Percentiles rank a stretch among this genome's conserved stretches.
Conservation (phyloP, 805 yeast species). For the Saturnispora diversa region DNA sequence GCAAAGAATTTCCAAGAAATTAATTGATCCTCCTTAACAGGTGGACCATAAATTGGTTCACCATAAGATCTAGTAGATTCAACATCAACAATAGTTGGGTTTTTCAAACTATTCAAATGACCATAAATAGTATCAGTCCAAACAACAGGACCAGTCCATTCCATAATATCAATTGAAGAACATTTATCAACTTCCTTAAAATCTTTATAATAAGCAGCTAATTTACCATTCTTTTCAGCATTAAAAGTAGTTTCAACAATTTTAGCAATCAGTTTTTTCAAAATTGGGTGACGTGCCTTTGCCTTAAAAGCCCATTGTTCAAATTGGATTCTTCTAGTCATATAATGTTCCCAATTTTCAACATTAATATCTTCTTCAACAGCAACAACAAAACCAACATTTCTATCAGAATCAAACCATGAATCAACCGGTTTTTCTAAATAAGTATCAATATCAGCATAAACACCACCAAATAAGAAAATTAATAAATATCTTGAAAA, state of each 20-base stretch:
- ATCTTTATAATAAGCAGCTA: conserved; percentile 31
- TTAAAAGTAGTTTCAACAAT: conserved; percentile 45
- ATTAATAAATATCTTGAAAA: conserved; percentile 49
- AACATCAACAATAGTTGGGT: conserved; percentile 30
- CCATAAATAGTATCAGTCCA: conserved; percentile 70
- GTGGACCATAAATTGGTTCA: conserved; percentile 29
- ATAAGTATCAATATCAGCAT: conserved; percentile 53
- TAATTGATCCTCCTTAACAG: conserved; percentile 20
- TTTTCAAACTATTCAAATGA: conserved; percentile 43
- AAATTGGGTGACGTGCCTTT: conserved; percentile 53
- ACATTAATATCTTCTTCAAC: conserved; percentile 48
- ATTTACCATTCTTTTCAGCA: conserved; percentile 29
- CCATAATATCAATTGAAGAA: conserved; percentile 43
- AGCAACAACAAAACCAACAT: conserved; percentile 47
- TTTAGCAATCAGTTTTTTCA: conserved; percentile 44
- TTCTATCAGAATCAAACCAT: conserved; percentile 50
- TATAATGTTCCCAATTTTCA: conserved; percentile 45
- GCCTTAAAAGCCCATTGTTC: conserved; percentile 58
- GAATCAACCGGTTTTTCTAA: conserved; percentile 49
- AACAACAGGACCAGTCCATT: conserved; percentile 74
- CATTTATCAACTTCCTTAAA: conserved; percentile 32
- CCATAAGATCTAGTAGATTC: conserved; percentile 26
- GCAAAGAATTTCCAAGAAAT: conserved; percentile 30
- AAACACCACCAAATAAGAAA: conserved; percentile 51
- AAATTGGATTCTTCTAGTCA: conserved; percentile 48